These are phyloP conservation scores for Proliferodiscus dingleyae DNA, from an alignment of 2,329 filamentous ascomycete species.

Conservation along the genomic window DNA sequence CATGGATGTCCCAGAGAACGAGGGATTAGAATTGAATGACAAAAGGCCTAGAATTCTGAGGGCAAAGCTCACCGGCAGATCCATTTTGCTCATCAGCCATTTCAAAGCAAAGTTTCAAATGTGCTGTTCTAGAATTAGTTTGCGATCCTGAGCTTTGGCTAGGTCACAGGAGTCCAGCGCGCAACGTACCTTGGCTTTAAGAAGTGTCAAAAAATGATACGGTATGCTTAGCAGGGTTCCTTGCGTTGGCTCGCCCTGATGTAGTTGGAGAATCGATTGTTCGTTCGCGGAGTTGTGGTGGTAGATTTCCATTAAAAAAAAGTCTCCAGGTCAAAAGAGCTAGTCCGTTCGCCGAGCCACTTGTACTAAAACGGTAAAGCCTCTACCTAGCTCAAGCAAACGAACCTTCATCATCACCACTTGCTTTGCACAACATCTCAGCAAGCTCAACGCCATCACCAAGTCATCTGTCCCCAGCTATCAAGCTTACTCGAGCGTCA, in stretches of 20 bases:
- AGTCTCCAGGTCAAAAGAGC: neutral
- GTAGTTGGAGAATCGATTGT: slow-evolving; percentile 15
- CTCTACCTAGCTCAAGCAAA: too few species aligned
- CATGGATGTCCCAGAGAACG: neutral
- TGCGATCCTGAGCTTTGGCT: neutral
- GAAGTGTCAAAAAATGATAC: neutral
- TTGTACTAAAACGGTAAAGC: too few species aligned
- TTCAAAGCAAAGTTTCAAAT: slow-evolving; percentile 10
- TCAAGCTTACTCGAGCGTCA: slow-evolving; percentile 23
- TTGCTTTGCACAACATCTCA: slow-evolving; percentile 21
- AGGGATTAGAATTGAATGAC: neutral
- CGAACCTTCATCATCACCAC: slow-evolving; percentile 25
- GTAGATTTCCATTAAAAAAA: slow-evolving; percentile 3
- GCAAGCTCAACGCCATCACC: slow-evolving; percentile 26
- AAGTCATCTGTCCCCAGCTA: slow-evolving; percentile 19
- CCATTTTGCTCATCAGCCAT: slow-evolving; percentile 33
- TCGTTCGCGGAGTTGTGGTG: neutral
- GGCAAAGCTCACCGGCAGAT: slow-evolving; percentile 25
- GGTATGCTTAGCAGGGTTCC: slow-evolving; percentile 45
- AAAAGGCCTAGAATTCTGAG: neutral
- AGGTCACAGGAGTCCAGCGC: neutral
- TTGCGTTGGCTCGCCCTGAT: slow-evolving; percentile 57
- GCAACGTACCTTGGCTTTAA: slow-evolving; percentile 6
- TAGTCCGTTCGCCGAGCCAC: too few species aligned
- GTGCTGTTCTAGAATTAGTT: slow-evolving; percentile 6